These are phyloP conservation scores for Colletotrichum siamense DNA, from an alignment of 2,329 filamentous ascomycete species.

Conservation along the genomic window DNA sequence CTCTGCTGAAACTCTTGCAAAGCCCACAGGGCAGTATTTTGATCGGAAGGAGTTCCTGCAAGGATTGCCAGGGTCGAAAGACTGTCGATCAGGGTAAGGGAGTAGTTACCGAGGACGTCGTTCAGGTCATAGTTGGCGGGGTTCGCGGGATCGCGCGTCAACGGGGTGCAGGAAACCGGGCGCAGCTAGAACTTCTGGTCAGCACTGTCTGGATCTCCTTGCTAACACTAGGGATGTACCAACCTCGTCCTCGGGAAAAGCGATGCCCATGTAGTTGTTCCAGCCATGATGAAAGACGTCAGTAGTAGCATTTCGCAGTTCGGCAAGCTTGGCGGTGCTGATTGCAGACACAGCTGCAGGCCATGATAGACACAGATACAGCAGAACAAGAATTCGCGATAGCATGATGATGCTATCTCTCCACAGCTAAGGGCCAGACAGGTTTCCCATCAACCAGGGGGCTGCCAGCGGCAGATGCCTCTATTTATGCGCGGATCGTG, in stretches of 20 bases:
- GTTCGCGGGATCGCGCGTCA: constrained; percentile 83
- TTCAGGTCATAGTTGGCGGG: constrained; percentile 86
- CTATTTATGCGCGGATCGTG: constrained; percentile 13
- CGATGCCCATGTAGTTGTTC: constrained; percentile 91
- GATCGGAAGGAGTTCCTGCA: constrained; percentile 72
- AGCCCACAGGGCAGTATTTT: constrained; percentile 63
- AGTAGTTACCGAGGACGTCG: constrained; percentile 97
- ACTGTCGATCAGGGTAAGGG: constrained; percentile 92
- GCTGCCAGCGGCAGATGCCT: constrained; percentile 21
- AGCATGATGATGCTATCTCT: constrained; percentile 25
- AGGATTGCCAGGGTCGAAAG: constrained; percentile 93
- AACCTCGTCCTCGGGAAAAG: constrained; percentile 94
- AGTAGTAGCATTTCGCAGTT: constrained; percentile 65
- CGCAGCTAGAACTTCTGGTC: constrained; percentile 63
- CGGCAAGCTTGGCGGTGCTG: constrained; percentile 58
- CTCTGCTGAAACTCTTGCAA: constrained; percentile 81
- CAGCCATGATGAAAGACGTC: constrained; percentile 97
- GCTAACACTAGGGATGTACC: constrained; percentile 13
- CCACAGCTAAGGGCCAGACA: neutral
- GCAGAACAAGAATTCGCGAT: constrained; percentile 24
- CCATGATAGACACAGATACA: constrained; percentile 41
- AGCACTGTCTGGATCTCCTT: neutral
- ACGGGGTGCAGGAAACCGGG: constrained; percentile 81
- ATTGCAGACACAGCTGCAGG: constrained; percentile 49
- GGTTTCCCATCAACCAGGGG: constrained; percentile 24